Evolutionary conservation across 352 stramenopile genomes (phyloP).

Genomic region (Pythium folliculosum): DNA sequence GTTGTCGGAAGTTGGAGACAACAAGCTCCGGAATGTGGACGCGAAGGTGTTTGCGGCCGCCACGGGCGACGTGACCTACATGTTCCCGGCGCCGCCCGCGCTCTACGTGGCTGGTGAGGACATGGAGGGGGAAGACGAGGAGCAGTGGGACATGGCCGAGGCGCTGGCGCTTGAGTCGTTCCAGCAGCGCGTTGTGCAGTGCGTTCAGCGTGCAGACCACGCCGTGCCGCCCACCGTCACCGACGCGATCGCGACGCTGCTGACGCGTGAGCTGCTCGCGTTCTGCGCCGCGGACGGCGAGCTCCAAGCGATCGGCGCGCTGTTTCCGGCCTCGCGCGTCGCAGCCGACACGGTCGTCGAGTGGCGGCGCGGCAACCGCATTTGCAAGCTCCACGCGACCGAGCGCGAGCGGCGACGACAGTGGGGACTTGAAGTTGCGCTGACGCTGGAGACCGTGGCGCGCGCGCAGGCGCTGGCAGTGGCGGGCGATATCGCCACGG

Average conservation of each 20-base stretch:
- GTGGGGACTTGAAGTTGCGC: conserved; percentile 41
- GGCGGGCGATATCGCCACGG: neutral
- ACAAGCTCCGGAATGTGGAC: neutral
- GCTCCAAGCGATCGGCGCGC: conserved; percentile 19
- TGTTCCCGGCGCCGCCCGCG: conserved; percentile 8
- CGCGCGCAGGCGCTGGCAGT: conserved; percentile 7
- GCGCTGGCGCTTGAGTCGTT: conserved; percentile 4
- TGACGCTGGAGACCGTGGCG: conserved; percentile 20
- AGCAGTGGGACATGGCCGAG: conserved; percentile 20
- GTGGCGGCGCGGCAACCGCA: conserved; percentile 35
- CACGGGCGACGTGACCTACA: conserved; percentile 12
- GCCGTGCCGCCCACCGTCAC: conserved; percentile 5
- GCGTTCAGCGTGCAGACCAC: conserved; percentile 6
- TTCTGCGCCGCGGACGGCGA: neutral
- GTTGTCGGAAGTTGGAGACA: neutral
- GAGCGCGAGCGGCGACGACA: conserved; percentile 32
- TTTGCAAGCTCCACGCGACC: conserved; percentile 33
- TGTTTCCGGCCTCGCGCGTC: conserved; percentile 22
- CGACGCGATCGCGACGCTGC: neutral
- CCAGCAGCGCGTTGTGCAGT: conserved; percentile 5
- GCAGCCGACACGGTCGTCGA: conserved; percentile 15
- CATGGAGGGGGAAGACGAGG: neutral
- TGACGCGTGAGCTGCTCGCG: neutral
- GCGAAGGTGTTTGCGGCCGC: neutral
- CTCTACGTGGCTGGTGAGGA: neutral